Evolutionary conservation across 2,329 filamentous ascomycete species (phyloP).

Genomic region (Colletotrichum tabaci): DNA sequence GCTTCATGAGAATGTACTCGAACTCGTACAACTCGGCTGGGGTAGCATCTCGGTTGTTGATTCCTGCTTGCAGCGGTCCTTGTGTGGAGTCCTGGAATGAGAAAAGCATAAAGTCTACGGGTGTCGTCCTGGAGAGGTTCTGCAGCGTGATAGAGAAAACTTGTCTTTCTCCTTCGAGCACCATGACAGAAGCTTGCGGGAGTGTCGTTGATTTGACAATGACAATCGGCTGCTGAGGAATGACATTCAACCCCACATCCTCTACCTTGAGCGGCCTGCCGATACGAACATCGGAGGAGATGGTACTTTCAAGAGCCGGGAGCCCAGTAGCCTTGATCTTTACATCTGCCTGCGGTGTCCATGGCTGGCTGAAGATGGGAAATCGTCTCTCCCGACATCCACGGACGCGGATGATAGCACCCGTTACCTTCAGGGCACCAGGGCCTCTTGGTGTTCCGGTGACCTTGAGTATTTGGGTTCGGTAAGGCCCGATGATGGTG

Average conservation of each 20-base stretch:
- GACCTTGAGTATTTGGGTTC: conserved; percentile 84
- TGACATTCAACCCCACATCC: conserved; percentile 78
- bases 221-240: conserved; percentile 83
- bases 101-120: conserved; percentile 88
- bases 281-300: conserved; percentile 55
- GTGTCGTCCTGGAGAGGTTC: conserved; percentile 79
- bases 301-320: conserved; percentile 66
- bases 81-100: conserved; percentile 93
- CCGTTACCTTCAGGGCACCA: conserved; percentile 81
- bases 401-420: conserved; percentile 83
- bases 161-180: conserved; percentile 89
- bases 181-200: conserved; percentile 89
- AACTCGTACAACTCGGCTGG: conserved; percentile 88
- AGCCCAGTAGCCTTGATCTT: conserved; percentile 86
- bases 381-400: conserved; percentile 89
- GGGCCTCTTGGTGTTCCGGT: conserved; percentile 76
- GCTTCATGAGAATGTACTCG: conserved; percentile 83
- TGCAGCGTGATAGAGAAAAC: conserved; percentile 84
- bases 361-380: conserved; percentile 84
- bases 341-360: conserved; percentile 77
- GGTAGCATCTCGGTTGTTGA: conserved; percentile 82
- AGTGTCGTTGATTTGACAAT: conserved; percentile 83
- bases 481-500: conserved; percentile 83
- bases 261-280: conserved; percentile 62
- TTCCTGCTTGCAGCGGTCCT: conserved; percentile 79